Conservation (phyloP, 75 land plant genomes). For the Picea sitchensis region DNA sequence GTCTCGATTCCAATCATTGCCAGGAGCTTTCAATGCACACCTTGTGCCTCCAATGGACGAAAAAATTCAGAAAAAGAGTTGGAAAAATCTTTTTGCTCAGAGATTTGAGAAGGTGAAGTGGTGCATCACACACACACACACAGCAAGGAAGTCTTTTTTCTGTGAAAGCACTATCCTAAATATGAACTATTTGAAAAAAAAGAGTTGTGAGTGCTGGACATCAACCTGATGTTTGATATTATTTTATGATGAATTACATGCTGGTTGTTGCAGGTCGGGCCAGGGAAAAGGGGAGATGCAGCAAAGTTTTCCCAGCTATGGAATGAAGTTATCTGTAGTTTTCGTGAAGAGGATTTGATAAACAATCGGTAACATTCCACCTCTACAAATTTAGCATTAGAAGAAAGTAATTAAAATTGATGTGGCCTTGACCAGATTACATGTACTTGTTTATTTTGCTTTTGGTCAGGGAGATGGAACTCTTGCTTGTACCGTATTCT, state of each 20-base stretch:
- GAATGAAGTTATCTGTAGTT: conserved; percentile 80
- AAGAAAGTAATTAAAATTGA: background rate
- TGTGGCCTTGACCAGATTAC: too few relatives aligned
- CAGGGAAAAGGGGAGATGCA: conserved; percentile 25
- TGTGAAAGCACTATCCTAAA: background rate
- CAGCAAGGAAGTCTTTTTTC: background rate
- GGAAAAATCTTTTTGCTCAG: conserved; percentile 23
- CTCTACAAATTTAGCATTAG: background rate
- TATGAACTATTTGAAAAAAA: background rate
- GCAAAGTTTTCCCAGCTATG: conserved; percentile 78
- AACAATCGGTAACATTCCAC: conserved; percentile 57
- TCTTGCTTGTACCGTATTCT: conserved; percentile 63
- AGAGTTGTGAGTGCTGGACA: background rate
- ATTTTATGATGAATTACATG: conserved; percentile 11
- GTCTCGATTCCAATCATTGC: conserved; percentile 79
- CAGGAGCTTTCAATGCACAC: conserved; percentile 67
- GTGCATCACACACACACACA: background rate
- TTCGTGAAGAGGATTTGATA: conserved; percentile 82
- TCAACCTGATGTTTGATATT: conserved; percentile 24
- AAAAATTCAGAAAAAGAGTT: conserved; percentile 16
- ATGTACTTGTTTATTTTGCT: background rate
- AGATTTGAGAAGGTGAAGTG: conserved; percentile 39
- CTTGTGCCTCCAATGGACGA: conserved; percentile 43
- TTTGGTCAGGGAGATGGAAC: conserved; percentile 62
- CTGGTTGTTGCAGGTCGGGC: background rate